Evolutionary conservation across 306 rosid species (phyloP), one percentile per base, ranked within the genome.

Genomic region (Lathyrus aphaca): DNA sequence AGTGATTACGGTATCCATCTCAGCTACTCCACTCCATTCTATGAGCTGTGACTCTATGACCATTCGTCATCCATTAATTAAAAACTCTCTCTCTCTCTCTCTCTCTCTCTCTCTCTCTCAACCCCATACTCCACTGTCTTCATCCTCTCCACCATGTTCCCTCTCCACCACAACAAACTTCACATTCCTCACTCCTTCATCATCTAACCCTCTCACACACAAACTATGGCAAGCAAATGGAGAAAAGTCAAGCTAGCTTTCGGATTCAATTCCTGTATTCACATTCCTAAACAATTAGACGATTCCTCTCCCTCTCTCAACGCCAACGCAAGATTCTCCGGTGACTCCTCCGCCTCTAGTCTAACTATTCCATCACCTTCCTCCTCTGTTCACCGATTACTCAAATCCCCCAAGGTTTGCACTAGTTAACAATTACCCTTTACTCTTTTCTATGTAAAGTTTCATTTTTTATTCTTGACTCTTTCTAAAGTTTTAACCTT

Each of bases 181-280:
- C 42, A 0, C 16, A 10, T 49, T 39, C 58, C 64, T 66, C 70
- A 64, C 68, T 70, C 14, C 76, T 37, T 66, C 16, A 56, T 66
- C 69, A 72, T 80, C 82, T 76, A 73, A 74, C 74, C 29, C 29
- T 46, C 8, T 45, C 42, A 35, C 10, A 35, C 39, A 35, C 1
- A 35, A 35, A 7, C 39, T 7, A 35, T 90, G 98, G 88, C 77
- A 53, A 91, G 87, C 72, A 88, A 86, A 68, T 94, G 98, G 98
- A 88, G 87, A 82, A 91, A 94, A 81, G 78, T 90, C 68, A 94
- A 90, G 77, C 79, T 87, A 3, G 86, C 95, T 73, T 81, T 94
- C 45, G 97, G 97, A 6, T 29, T 82, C n/a, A 81, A 87, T 43
- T 54, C 83, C 25, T 85, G 96, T 55, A 81, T 83, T 51, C 87